Base-by-base conservation (phyloP, 129 eudicot genomes). In the Tanacetum coccineum region DNA sequence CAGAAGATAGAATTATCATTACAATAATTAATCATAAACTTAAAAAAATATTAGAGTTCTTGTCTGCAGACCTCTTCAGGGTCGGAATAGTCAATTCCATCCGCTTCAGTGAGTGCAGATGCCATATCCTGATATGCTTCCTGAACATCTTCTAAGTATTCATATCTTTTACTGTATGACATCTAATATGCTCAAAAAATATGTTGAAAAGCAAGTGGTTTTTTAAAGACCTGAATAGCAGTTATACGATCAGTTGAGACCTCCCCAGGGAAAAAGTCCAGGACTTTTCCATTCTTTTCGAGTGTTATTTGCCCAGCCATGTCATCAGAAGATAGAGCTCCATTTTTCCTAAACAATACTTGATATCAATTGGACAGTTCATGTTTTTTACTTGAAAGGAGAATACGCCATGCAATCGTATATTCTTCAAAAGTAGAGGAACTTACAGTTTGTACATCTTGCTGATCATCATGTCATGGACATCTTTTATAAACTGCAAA, bases 71-170 rank as follows among this genome's bases (percentile, higher is more conserved):
- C 99, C 93, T 94, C 99, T 69, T 94, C 99, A 20, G 99, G 95
- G 72, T 94, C 95, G 17, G 89, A 79, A 77, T 94, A 94, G 83
- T 94, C 99, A 53, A 94, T 79, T 63, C 99, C 95, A 83, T 94
- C 96, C 67, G 87, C 99, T 73, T 86, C 93, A 13, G 95, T 89
- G 66, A 94, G 95, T 64, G 95, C 87, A 72, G 88, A 74, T 67
- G 99, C 99, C 76, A 94, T 94, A 68, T 80, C 79, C 90, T 81
- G 74, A 70, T 89, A 94, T 62, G 99, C 96, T 83, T 94, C 99
- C 99, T 94, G 78, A 13, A 75, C 55, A 53, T 52, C 50, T 54
- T 32, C 20, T 42, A 63, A 62, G 13, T 61, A 12, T 52, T 64
- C 7, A 63, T n/a, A 15, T 70, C 22, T 46, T 22, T 2, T 22